A percentile compares a stretch with the other conserved stretches of the same genome.
Evolutionary conservation across 2,329 filamentous ascomycete species (phyloP).

Genomic region (Hymenoscyphus salicellus): DNA sequence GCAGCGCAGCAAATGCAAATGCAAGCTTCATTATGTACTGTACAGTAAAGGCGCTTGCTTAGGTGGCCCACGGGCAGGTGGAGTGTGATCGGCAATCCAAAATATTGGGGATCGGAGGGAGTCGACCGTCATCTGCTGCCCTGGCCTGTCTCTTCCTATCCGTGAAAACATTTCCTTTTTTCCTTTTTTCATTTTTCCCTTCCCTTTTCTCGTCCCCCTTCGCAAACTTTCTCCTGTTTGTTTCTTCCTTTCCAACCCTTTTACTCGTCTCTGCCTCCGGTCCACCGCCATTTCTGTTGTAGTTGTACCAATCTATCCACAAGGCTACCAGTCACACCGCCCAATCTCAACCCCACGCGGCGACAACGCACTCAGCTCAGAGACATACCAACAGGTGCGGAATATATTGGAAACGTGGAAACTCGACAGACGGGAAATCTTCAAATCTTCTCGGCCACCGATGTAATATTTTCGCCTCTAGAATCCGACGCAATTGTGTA

Average conservation of each 20-base stretch:
- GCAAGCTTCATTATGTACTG: not conserved
- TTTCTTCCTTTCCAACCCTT: not conserved
- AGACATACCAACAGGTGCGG: not conserved
- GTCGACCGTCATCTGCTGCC: not conserved
- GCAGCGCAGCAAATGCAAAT: not conserved
- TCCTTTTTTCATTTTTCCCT: not conserved
- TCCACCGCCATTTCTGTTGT: not conserved
- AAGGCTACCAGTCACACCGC: not conserved
- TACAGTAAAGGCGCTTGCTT: not conserved
- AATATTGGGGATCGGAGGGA: not conserved
- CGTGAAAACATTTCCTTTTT: not conserved
- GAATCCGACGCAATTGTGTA: not conserved
- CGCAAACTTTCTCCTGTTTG: not conserved
- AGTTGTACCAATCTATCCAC: not conserved
- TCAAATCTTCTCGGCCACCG: not conserved
- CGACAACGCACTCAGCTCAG: constrained; percentile 8
- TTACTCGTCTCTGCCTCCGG: not conserved
- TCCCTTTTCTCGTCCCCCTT: not conserved
- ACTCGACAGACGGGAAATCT: not conserved
- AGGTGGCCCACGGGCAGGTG: not conserved
- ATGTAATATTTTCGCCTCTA: not conserved
- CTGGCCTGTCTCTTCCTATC: not conserved
- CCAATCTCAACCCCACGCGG: not conserved
- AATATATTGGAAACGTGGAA: not conserved
- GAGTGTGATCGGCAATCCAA: not conserved